These are phyloP conservation scores for Fraxinus pennsylvanica DNA, from an alignment of 257 asterid genomes.

Conservation along the genomic window DNA sequence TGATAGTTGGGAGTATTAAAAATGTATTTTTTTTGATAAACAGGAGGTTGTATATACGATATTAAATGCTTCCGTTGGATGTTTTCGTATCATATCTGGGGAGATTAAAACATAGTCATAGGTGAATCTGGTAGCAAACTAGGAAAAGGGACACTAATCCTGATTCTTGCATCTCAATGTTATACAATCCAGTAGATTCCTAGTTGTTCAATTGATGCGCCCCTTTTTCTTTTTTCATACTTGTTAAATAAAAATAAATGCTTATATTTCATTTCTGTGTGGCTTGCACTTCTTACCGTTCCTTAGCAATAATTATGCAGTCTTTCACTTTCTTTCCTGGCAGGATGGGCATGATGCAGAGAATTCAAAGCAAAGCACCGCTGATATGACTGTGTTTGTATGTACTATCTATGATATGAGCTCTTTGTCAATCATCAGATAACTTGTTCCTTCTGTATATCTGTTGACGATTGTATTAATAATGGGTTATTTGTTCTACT, in stretches of 20 bases:
- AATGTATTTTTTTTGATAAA: not conserved
- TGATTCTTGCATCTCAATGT: not conserved
- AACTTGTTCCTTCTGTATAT: not conserved
- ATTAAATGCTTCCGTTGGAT: not conserved
- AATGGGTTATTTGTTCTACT: not conserved
- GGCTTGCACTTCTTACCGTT: not conserved
- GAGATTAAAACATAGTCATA: not conserved
- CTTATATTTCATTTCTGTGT: not conserved
- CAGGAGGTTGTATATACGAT: not conserved
- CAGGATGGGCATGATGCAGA: slow-evolving; percentile 79
- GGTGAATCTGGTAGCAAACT: not conserved
- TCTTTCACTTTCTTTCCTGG: slow-evolving; percentile 28
- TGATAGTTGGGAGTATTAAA: not conserved
- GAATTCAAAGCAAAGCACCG: slow-evolving; percentile 62
- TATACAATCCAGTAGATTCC: slow-evolving; percentile 3
- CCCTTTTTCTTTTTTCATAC: not conserved
- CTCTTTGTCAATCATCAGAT: not conserved
- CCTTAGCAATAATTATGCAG: slow-evolving; percentile 7
- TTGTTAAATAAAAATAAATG: not conserved
- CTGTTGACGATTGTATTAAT: not conserved
- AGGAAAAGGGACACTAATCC: not conserved
- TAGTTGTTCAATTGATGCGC: slow-evolving; percentile 2
- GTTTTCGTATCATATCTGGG: not conserved
- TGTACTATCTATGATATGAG: slow-evolving; percentile 24
- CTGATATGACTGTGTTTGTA: slow-evolving; percentile 90